These are phyloP conservation scores for Arthrinium phaeospermum DNA, from an alignment of 2,329 filamentous ascomycete genomes.

Conservation along the genomic window DNA sequence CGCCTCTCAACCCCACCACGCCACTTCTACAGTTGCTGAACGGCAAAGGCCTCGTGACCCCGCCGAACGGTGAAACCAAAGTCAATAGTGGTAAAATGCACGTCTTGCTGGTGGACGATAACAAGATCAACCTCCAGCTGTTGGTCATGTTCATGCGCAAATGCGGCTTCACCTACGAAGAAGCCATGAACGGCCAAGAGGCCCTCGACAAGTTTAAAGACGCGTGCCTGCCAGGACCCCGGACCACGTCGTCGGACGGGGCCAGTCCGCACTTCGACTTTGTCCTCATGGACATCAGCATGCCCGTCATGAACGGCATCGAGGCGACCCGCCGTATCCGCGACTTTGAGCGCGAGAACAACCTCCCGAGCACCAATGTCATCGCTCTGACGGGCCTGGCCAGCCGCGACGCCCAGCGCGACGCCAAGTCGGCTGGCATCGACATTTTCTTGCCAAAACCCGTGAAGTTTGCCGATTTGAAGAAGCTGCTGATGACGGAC, in stretches of 20 bases:
- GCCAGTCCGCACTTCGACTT: conserved; percentile 38
- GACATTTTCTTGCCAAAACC: conserved; percentile 59
- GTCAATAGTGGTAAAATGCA: conserved; percentile 21
- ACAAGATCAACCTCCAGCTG: conserved; percentile 49
- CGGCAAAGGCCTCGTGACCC: neutral
- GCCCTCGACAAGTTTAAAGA: conserved; percentile 51
- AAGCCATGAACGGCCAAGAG: conserved; percentile 52
- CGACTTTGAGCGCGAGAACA: conserved; percentile 50
- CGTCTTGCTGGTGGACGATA: conserved; percentile 49
- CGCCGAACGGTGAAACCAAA: neutral
- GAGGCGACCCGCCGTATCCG: conserved; percentile 56
- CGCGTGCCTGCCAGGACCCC: conserved; percentile 26
- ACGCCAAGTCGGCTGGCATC: conserved; percentile 46
- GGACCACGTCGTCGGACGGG: conserved; percentile 18
- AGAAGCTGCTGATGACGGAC: conserved; percentile 33
- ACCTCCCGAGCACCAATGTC: conserved; percentile 48
- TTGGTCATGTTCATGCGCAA: conserved; percentile 50
- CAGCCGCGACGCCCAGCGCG: conserved; percentile 52
- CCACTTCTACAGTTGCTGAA: neutral
- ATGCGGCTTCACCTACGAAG: conserved; percentile 46
- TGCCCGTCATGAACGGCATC: conserved; percentile 61
- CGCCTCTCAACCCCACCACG: conserved; percentile 1
- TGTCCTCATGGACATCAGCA: conserved; percentile 56
- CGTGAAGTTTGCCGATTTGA: conserved; percentile 49
- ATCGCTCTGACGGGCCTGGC: conserved; percentile 60